A percentile compares a stretch with the other conserved stretches of the same genome.
Evolutionary conservation across 108 stramenopile species (phyloP).

Genomic region (Stephanodiscus minutulus): DNA sequence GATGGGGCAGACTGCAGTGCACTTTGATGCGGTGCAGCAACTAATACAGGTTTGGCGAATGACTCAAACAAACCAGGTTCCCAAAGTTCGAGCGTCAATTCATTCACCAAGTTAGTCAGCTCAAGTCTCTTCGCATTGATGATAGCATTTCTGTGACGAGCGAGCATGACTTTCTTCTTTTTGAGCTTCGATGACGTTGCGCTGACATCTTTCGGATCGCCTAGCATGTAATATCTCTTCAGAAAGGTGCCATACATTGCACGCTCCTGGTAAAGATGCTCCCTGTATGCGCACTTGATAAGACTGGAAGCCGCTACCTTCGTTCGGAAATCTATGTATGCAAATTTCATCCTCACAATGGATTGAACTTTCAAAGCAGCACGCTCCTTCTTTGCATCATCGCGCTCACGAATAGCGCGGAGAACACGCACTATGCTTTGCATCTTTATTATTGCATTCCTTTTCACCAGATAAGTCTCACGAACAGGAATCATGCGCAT

Average conservation of each 20-base stretch:
- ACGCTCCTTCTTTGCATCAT: constrained; percentile 21
- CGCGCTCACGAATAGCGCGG: constrained; percentile 1
- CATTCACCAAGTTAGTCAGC: constrained; percentile 40
- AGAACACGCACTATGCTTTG: too few species aligned
- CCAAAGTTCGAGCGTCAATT: constrained; percentile 36
- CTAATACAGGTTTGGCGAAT: constrained; percentile 21
- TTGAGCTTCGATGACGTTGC: constrained; percentile 19
- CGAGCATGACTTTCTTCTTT: constrained; percentile 47
- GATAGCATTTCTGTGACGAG: constrained; percentile 54
- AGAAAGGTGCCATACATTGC: constrained; percentile 45
- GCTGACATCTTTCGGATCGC: constrained; percentile 27
- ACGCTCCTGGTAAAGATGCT: constrained; percentile 42
- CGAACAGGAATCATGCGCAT: constrained; percentile 24
- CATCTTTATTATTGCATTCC: constrained; percentile 29
- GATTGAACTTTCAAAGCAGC: constrained; percentile 75
- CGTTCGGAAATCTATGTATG: constrained; percentile 9
- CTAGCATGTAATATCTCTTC: constrained; percentile 54
- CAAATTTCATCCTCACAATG: constrained; percentile 55
- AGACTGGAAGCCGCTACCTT: constrained; percentile 24
- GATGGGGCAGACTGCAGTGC: constrained; percentile 3
- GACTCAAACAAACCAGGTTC: constrained; percentile 48
- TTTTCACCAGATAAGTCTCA: constrained; percentile 16
- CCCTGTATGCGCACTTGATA: constrained; percentile 45
- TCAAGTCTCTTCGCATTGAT: constrained; percentile 44
- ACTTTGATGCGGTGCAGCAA: not conserved